Evolutionary conservation across 345 rosid species (phyloP).

Genomic region (Euphorbia lathyris): DNA sequence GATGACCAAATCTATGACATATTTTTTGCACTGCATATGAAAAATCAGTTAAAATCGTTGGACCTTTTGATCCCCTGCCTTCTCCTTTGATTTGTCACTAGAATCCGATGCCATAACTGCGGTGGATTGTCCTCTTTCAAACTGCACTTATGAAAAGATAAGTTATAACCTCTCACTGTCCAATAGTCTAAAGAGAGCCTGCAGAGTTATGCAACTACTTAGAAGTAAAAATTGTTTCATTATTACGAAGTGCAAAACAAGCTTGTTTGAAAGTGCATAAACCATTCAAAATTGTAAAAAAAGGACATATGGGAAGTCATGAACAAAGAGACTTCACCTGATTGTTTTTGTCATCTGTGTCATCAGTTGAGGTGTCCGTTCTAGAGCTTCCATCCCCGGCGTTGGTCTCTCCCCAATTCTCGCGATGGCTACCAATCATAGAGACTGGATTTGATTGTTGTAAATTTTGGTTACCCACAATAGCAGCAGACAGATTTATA

Average conservation of each 20-base stretch:
- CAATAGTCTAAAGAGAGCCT: constrained; percentile 2
- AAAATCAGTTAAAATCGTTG: constrained; percentile 6
- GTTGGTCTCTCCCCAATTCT: constrained; percentile 59
- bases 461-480: constrained; percentile 34
- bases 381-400: constrained; percentile 87
- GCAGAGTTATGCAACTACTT: not conserved
- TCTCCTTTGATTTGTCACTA: constrained; percentile 89
- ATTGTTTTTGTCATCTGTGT: constrained; percentile 76
- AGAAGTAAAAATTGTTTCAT: not conserved
- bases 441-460: constrained; percentile 38
- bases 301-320: not conserved
- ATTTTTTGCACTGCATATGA: not conserved
- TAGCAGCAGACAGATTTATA: constrained; percentile 29
- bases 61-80: constrained; percentile 80
- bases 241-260: not conserved
- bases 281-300: not conserved
- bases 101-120: constrained; percentile 65
- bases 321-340: constrained; percentile 44
- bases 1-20: not conserved
- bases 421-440: constrained; percentile 40
- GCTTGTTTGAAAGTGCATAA: not conserved
- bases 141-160: constrained; percentile 43
- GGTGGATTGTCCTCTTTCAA: constrained; percentile 51
- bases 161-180: constrained; percentile 10
- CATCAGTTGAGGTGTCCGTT: constrained; percentile 84